Percentiles rank a stretch among this genome's conserved stretches.
phyloP scores from a whole-genome alignment of 257 asterid genomes.

The Primulina huaijiensis region DNA sequence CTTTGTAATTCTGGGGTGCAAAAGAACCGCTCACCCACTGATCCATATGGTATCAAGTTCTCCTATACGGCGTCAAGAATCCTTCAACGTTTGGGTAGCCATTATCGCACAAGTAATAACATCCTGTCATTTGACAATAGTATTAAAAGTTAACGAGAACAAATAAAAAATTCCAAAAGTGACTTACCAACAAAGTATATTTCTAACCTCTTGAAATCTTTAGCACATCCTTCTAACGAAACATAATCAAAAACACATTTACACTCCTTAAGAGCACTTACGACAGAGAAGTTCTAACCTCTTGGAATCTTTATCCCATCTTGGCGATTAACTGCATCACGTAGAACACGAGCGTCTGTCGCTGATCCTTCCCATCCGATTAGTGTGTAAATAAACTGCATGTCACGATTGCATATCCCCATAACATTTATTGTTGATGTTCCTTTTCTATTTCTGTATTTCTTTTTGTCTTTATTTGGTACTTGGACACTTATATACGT shows the following conservation, averaged over 20 bases:
- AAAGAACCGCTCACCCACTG: no score
- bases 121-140: no score
- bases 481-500: not conserved
- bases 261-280: not conserved
- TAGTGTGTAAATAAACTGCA: conserved; percentile 4
- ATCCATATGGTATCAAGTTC: no score
- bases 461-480: not conserved
- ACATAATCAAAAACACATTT: not conserved
- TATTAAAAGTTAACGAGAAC: no score
- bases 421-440: not conserved
- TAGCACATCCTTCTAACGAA: no score
- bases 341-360: not conserved
- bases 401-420: conserved; percentile 12
- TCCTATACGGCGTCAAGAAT: no score
- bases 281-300: not conserved
- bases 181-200: no score
- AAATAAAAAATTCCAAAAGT: no score
- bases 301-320: not conserved
- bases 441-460: not conserved
- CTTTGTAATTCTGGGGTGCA: no score
- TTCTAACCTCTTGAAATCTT: no score
- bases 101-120: no score
- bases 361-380: conserved; percentile 13
- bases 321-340: conserved; percentile 9
- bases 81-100: no score